Evolutionary conservation across 2,329 filamentous ascomycete species (phyloP).

Genomic region (Xylariaceae sp.): DNA sequence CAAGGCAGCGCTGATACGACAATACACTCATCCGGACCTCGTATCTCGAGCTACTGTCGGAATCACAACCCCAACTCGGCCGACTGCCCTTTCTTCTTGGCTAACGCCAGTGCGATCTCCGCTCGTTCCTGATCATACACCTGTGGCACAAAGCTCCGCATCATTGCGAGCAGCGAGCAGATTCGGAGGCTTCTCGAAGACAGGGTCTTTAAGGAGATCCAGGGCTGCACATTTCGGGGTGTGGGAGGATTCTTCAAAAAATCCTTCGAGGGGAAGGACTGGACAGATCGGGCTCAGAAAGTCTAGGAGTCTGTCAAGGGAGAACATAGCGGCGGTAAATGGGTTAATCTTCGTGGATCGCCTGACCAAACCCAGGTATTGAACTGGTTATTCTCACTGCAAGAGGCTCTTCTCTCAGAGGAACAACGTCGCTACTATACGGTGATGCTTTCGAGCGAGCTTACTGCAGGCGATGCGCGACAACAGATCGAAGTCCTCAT

Average conservation of each 20-base stretch:
- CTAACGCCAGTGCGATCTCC: too few species aligned
- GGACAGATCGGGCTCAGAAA: neutral
- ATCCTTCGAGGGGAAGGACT: conserved; percentile 8
- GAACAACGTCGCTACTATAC: neutral
- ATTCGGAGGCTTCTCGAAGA: neutral
- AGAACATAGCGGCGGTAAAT: neutral
- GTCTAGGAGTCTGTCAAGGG: neutral
- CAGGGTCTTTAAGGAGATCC: conserved; percentile 5
- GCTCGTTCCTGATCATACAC: too few species aligned
- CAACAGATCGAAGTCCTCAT: too few species aligned
- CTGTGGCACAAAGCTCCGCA: neutral
- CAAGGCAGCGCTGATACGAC: too few species aligned
- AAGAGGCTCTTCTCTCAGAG: neutral
- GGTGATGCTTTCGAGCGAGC: neutral
- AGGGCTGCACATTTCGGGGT: conserved; percentile 4
- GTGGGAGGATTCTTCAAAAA: conserved; percentile 9
- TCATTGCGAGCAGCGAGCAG: neutral
- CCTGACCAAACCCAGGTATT: neutral
- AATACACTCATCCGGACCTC: too few species aligned
- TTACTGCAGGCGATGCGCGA: too few species aligned
- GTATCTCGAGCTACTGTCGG: neutral
- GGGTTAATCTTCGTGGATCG: neutral
- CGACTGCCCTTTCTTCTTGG: too few species aligned
- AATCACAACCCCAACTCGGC: neutral
- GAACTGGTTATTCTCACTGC: conserved; percentile 1